Percentiles rank a stretch among this genome's conserved stretches.
These are phyloP conservation scores for Gossypium thurberi DNA, from an alignment of 345 rosid genomes.

Conservation along the genomic window DNA sequence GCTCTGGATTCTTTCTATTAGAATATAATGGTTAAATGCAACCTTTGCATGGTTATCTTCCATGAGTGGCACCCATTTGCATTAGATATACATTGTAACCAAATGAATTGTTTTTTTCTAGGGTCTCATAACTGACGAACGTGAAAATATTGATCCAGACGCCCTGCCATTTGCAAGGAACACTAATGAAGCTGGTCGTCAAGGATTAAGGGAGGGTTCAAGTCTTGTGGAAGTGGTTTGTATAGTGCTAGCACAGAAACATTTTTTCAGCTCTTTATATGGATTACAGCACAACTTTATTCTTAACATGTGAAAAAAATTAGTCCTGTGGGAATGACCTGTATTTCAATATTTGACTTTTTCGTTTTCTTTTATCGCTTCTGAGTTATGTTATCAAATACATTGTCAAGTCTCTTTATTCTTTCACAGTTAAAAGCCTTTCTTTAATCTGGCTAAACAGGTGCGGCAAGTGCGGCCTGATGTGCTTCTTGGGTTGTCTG, in stretches of 20 bases:
- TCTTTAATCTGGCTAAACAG: constrained; percentile 33
- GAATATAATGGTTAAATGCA: constrained; percentile 8
- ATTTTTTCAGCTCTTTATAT: background rate
- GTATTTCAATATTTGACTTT: background rate
- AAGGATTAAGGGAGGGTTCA: constrained; percentile 85
- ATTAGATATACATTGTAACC: constrained; percentile 2
- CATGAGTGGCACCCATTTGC: background rate
- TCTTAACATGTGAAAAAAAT: background rate
- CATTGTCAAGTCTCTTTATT: background rate
- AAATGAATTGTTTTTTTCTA: constrained; percentile 27
- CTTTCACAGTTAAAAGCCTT: background rate
- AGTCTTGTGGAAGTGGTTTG: constrained; percentile 22
- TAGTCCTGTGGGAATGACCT: background rate
- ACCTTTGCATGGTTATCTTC: background rate
- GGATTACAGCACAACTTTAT: background rate
- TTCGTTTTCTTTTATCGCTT: background rate
- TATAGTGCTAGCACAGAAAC: constrained; percentile 13
- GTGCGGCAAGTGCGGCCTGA: constrained; percentile 92
- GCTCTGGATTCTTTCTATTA: background rate
- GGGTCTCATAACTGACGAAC: constrained; percentile 92
- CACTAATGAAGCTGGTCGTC: constrained; percentile 71
- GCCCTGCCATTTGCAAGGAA: constrained; percentile 82
- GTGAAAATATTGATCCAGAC: constrained; percentile 66
- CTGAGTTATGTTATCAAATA: background rate
- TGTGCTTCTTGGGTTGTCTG: constrained; percentile 98